Percentiles rank a stretch among this genome's conserved stretches.
These are phyloP conservation scores for Chaetothyriales sp. DNA, from an alignment of 2,329 filamentous ascomycete species.

Conservation along the genomic window DNA sequence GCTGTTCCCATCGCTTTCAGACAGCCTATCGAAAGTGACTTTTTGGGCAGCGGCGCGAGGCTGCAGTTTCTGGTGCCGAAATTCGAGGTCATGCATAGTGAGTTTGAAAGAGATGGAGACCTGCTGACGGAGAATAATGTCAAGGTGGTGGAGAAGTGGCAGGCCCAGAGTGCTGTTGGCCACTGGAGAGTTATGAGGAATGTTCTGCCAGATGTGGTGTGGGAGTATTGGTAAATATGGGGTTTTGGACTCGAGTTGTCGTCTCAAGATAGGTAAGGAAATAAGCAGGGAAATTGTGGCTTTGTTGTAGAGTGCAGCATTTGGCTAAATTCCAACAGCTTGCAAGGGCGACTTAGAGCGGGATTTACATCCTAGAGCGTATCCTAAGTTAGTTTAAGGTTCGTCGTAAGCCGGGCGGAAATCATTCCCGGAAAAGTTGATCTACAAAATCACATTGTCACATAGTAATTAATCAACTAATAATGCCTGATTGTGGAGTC, in stretches of 20 bases:
- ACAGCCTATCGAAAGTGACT: slow-evolving; percentile 49
- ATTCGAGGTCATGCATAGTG: slow-evolving; percentile 48
- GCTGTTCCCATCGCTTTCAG: slow-evolving; percentile 49
- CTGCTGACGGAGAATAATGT: slow-evolving; percentile 53
- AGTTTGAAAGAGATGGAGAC: slow-evolving; percentile 34
- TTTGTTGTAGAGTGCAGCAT: no score
- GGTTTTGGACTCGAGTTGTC: not conserved
- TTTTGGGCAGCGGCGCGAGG: slow-evolving; percentile 57
- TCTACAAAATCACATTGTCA: no score
- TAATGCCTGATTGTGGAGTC: no score
- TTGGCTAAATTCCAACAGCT: no score
- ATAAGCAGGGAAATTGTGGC: no score
- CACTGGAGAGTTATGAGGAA: slow-evolving; percentile 89
- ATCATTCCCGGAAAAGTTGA: no score
- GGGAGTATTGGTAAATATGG: slow-evolving; percentile 65
- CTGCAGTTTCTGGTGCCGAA: slow-evolving; percentile 57
- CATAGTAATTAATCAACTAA: no score
- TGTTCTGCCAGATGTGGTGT: slow-evolving; percentile 63
- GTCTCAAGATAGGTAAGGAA: no score
- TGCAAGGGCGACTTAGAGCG: no score
- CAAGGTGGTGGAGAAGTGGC: slow-evolving; percentile 53
- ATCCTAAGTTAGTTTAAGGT: no score
- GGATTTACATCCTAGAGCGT: no score
- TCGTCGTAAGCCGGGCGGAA: no score
- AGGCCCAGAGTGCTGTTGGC: slow-evolving; percentile 60